phyloP scores from a whole-genome alignment of 108 stramenopile species.

The Skeletonema menzelii region DNA sequence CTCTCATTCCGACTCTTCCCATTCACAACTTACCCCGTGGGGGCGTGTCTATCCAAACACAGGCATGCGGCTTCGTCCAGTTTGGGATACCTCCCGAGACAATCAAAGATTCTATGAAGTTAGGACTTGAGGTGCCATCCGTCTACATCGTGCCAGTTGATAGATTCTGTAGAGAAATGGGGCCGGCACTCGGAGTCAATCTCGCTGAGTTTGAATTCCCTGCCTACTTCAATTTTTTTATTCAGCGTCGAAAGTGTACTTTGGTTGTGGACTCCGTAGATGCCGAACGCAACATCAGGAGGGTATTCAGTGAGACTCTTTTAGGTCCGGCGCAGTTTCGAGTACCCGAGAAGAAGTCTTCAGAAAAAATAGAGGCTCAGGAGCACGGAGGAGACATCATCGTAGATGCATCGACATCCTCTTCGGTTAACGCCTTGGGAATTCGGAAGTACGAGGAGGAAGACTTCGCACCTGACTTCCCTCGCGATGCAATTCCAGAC shows the following conservation, averaged over 20 bases:
- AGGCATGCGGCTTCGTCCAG: constrained; percentile 80
- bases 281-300: constrained; percentile 80
- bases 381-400: too few species aligned
- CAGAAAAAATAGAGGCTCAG: constrained; percentile 48
- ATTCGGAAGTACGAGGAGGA: neutral
- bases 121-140: constrained; percentile 81
- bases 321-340: constrained; percentile 82
- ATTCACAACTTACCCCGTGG: constrained; percentile 65
- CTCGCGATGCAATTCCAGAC: constrained; percentile 81
- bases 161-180: constrained; percentile 89
- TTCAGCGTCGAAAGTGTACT: constrained; percentile 81
- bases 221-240: constrained; percentile 95
- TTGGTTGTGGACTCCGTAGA: constrained; percentile 84
- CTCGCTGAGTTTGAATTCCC: constrained; percentile 97
- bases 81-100: constrained; percentile 96
- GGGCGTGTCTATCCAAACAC: constrained; percentile 77
- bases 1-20: neutral
- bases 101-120: constrained; percentile 92
- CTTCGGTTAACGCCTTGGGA: neutral
- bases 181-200: constrained; percentile 90
- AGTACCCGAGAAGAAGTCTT: constrained; percentile 38
- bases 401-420: too few species aligned
- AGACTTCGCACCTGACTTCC: constrained; percentile 85
- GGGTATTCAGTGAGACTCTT: constrained; percentile 85
- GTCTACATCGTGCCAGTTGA: constrained; percentile 93